A percentile compares a stretch with the other conserved stretches of the same genome.
These are phyloP conservation scores for Fusarium floridanum DNA, from an alignment of 2,329 filamentous ascomycete genomes.

Conservation along the genomic window DNA sequence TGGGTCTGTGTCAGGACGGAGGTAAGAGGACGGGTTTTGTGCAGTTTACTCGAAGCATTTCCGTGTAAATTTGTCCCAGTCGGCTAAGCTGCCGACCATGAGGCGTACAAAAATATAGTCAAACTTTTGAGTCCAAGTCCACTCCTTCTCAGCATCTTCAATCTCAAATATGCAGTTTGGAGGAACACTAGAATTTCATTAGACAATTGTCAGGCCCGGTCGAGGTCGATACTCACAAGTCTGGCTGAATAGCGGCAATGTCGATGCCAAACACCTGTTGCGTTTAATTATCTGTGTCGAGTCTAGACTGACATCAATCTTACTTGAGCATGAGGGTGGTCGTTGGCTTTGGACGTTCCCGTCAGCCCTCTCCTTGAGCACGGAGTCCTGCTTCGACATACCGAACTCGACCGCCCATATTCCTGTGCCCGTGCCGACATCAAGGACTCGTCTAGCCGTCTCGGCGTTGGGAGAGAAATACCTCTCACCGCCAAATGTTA, in stretches of 20 bases:
- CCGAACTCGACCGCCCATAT: not conserved
- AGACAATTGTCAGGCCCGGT: not conserved
- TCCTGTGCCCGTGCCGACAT: not conserved
- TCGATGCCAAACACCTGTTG: not conserved
- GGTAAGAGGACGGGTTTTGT: no score
- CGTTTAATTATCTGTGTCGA: not conserved
- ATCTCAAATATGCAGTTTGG: not conserved
- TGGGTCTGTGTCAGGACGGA: not conserved
- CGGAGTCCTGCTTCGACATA: not conserved
- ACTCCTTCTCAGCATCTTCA: slow-evolving; percentile 10
- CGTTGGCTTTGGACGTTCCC: not conserved
- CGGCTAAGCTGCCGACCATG: slow-evolving; percentile 32
- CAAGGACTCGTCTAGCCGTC: not conserved
- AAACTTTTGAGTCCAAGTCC: slow-evolving; percentile 25
- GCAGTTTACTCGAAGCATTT: slow-evolving; percentile 19
- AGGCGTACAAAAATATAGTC: slow-evolving; percentile 34
- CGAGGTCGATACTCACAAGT: not conserved
- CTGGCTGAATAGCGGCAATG: not conserved
- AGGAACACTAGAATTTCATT: not conserved
- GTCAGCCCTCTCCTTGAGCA: not conserved
- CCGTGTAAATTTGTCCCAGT: slow-evolving; percentile 17
- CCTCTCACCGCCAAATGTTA: not conserved
- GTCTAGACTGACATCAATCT: not conserved
- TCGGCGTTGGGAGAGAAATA: not conserved
- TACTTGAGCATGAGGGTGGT: not conserved